These are phyloP conservation scores for Triangularia setosa DNA, from an alignment of 2,329 filamentous ascomycete genomes.

Conservation along the genomic window DNA sequence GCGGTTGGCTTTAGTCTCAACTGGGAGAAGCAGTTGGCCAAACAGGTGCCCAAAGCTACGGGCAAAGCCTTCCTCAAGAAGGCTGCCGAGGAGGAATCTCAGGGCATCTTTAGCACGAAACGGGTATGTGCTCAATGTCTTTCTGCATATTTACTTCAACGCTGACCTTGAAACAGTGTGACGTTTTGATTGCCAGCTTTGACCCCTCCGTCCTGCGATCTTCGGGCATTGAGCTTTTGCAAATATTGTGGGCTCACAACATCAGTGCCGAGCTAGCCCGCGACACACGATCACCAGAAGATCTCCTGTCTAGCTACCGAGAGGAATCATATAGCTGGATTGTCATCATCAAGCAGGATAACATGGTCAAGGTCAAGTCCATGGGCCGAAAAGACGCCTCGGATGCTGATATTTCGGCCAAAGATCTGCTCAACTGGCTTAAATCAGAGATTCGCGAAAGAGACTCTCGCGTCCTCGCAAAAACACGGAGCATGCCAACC, in stretches of 20 bases:
- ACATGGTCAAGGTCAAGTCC: constrained; percentile 74
- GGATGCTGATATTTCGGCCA: constrained; percentile 70
- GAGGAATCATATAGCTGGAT: constrained; percentile 82
- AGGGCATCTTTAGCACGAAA: constrained; percentile 57
- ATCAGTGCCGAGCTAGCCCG: constrained; percentile 85
- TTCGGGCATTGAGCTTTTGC: constrained; percentile 71
- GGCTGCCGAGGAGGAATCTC: constrained; percentile 55
- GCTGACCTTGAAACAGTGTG: constrained; percentile 54
- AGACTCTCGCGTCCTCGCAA: constrained; percentile 40
- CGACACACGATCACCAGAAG: constrained; percentile 74
- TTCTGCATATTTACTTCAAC: not conserved
- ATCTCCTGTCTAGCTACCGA: constrained; percentile 70
- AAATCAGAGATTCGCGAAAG: constrained; percentile 79
- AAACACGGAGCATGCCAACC: constrained; percentile 10
- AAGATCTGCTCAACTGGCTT: constrained; percentile 75
- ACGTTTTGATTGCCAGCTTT: constrained; percentile 86
- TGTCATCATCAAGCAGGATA: constrained; percentile 78
- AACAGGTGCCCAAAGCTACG: constrained; percentile 52
- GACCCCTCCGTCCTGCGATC: constrained; percentile 72
- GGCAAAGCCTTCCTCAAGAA: constrained; percentile 66
- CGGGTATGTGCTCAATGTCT: constrained; percentile 47
- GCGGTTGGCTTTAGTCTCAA: constrained; percentile 90
- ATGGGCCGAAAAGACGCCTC: constrained; percentile 69
- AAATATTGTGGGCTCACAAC: constrained; percentile 74
- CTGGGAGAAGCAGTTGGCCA: constrained; percentile 75